Conservation (phyloP, 495 filamentous ascomycete genomes). For the Aspergillus affinis region DNA sequence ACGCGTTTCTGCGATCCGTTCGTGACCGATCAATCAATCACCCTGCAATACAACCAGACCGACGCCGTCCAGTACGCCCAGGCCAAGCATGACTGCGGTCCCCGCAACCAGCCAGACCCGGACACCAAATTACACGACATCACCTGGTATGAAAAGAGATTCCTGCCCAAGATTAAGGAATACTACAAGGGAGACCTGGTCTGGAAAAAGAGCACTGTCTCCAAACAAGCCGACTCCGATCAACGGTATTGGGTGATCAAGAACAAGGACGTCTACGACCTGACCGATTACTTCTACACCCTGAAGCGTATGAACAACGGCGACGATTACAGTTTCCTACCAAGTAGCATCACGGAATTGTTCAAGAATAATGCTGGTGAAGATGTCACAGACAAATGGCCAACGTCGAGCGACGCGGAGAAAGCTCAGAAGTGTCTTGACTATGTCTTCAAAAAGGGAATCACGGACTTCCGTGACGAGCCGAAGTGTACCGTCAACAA, state of each 20-base stretch:
- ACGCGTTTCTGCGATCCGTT: conserved; percentile 68
- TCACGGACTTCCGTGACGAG: conserved; percentile 76
- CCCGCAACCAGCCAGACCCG: conserved; percentile 45
- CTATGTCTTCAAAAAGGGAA: conserved; percentile 79
- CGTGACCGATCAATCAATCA: conserved; percentile 51
- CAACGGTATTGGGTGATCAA: conserved; percentile 80
- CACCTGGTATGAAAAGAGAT: conserved; percentile 74
- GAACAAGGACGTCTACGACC: conserved; percentile 73
- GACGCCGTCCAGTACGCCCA: conserved; percentile 34
- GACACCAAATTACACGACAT: conserved; percentile 56
- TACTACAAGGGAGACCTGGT: conserved; percentile 89
- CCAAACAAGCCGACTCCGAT: conserved; percentile 59
- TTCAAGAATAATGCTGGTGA: conserved; percentile 72
- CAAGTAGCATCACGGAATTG: conserved; percentile 57
- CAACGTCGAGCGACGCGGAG: conserved; percentile 46
- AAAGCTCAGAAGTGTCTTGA: conserved; percentile 77
- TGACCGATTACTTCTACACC: conserved; percentile 89
- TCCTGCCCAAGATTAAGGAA: conserved; percentile 76
- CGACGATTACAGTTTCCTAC: conserved; percentile 65
- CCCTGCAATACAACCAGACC: conserved; percentile 64
- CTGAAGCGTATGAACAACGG: conserved; percentile 47
- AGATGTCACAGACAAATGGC: conserved; percentile 70
- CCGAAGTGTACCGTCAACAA: conserved; percentile 85
- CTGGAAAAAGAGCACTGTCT: conserved; percentile 52
- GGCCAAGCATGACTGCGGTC: conserved; percentile 70